Conservation (phyloP, 345 rosid genomes). For the Brassica cretica region DNA sequence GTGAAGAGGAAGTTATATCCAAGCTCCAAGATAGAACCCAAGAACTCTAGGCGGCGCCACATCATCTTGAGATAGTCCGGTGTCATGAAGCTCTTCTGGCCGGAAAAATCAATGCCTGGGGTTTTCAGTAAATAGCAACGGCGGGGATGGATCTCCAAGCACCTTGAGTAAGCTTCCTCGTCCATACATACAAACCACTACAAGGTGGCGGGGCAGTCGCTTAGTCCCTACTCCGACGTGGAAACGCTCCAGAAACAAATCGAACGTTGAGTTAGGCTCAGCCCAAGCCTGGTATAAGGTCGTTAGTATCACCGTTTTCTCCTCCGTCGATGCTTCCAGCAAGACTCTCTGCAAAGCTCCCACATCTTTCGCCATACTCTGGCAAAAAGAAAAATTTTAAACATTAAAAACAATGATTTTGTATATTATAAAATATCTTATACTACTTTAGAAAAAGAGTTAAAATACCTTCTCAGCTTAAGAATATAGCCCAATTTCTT, state of each 20-base stretch:
- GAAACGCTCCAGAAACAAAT: constrained; percentile 57
- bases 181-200: constrained; percentile 48
- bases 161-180: constrained; percentile 44
- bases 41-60: constrained; percentile 55
- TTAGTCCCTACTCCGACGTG: constrained; percentile 40
- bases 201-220: constrained; percentile 45
- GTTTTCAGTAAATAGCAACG: constrained; percentile 43
- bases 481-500: neutral
- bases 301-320: constrained; percentile 54
- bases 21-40: constrained; percentile 42
- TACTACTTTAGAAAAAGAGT: neutral
- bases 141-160: constrained; percentile 41
- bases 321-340: constrained; percentile 5
- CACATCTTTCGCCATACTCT: neutral
- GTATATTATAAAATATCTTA: no score
- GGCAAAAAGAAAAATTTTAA: neutral
- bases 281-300: constrained; percentile 57
- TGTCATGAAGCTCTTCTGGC: constrained; percentile 46
- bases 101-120: constrained; percentile 32
- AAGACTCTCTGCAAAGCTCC: constrained; percentile 5
- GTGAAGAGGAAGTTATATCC: constrained; percentile 63
- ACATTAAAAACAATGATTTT: neutral
- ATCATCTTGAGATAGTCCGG: constrained; percentile 51
- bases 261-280: constrained; percentile 46
- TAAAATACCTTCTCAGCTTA: neutral